Evolutionary conservation across 2,329 filamentous ascomycete genomes (phyloP).

Genomic region (Beauveria asiatica): DNA sequence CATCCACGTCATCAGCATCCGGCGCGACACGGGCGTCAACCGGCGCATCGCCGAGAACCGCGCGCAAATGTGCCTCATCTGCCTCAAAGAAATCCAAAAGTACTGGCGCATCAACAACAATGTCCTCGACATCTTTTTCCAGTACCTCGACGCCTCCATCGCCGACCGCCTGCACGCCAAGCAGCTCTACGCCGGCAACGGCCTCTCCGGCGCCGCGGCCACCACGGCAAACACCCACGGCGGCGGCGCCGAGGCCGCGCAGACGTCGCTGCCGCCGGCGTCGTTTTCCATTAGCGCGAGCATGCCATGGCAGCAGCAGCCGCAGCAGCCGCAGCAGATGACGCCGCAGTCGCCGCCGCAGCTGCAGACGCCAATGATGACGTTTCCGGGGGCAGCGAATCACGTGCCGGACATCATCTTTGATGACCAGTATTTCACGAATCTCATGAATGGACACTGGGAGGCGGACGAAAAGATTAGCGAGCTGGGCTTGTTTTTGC

Average conservation of each 20-base stretch:
- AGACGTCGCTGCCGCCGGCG: neutral
- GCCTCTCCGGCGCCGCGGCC: conserved; percentile 5
- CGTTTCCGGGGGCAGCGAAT: neutral
- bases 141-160: conserved; percentile 30
- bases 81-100: conserved; percentile 30
- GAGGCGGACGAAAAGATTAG: conserved; percentile 28
- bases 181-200: neutral
- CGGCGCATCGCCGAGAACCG: conserved; percentile 28
- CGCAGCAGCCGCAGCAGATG: neutral
- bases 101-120: conserved; percentile 33
- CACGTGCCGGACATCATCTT: conserved; percentile 19
- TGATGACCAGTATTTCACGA: conserved; percentile 28
- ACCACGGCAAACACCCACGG: neutral
- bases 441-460: conserved; percentile 26
- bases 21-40: conserved; percentile 24
- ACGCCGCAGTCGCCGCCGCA: neutral
- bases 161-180: conserved; percentile 24
- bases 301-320: conserved; percentile 1
- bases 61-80: conserved; percentile 29
- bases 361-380: neutral
- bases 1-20: conserved; percentile 29
- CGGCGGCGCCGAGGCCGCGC: conserved; percentile 3
- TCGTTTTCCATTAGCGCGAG: neutral
- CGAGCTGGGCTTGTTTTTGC: conserved; percentile 25
- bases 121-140: conserved; percentile 28